Percentiles rank a stretch among this genome's conserved stretches.
Evolutionary conservation across 768 basidiomycete species (phyloP).

Genomic region (Clitopilus hobsonii): DNA sequence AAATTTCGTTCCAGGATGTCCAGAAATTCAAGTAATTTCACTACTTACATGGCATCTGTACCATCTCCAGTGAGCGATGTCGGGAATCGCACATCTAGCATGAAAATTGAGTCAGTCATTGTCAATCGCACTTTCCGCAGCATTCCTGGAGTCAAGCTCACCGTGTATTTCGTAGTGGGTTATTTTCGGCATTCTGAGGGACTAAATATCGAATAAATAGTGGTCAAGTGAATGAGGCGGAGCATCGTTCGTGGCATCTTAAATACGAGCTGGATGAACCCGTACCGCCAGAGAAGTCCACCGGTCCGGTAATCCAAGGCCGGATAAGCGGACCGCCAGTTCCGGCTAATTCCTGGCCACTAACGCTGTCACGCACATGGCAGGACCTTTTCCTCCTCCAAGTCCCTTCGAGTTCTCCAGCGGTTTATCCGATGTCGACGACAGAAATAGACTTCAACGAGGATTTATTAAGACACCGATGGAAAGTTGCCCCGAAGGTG

Average conservation of each 20-base stretch:
- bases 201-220: neutral
- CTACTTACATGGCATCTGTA: constrained; percentile 83
- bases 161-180: constrained; percentile 1
- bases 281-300: too few species aligned
- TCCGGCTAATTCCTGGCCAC: too few species aligned
- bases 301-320: too few species aligned
- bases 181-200: neutral
- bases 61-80: constrained; percentile 90
- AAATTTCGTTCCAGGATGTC: neutral
- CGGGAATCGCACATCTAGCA: constrained; percentile 83
- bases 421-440: too few species aligned
- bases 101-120: neutral
- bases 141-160: neutral
- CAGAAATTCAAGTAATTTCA: neutral
- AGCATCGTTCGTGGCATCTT: neutral
- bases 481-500: too few species aligned
- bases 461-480: too few species aligned
- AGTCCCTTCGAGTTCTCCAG: too few species aligned
- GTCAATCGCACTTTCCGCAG: neutral
- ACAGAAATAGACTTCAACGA: too few species aligned
- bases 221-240: neutral
- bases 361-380: too few species aligned
- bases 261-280: neutral
- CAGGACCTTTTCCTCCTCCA: too few species aligned
- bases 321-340: too few species aligned